phyloP scores from a whole-genome alignment of 106 monocot genomes.

The Dendrobium officinale region DNA sequence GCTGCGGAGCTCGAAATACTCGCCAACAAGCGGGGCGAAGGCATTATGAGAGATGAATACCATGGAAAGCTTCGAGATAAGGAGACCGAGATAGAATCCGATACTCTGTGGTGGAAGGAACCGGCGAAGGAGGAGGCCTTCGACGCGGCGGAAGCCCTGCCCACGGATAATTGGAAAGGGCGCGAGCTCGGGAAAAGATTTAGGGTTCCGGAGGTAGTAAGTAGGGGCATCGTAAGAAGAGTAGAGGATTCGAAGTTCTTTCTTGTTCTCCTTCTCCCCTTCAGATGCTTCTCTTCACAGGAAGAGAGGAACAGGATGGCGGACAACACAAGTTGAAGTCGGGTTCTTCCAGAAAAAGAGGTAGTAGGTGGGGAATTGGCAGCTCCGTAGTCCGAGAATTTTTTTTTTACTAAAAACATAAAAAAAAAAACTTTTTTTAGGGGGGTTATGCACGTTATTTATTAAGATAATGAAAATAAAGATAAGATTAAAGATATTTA shows the following conservation, averaged over 20 bases:
- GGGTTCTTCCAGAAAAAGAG: not conserved
- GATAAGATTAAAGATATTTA: no score
- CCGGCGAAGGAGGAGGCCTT: slow-evolving; percentile 10
- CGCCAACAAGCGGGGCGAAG: not conserved
- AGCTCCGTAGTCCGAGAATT: not conserved
- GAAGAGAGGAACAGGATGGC: not conserved
- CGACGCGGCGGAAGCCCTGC: not conserved
- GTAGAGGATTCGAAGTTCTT: slow-evolving; percentile 1
- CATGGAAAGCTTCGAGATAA: slow-evolving; percentile 11
- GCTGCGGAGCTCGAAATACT: slow-evolving; percentile 2
- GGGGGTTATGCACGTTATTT: no score
- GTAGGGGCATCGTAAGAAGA: slow-evolving; percentile 11
- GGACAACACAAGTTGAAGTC: not conserved
- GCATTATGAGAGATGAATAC: not conserved
- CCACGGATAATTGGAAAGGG: not conserved
- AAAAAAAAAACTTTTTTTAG: no score
- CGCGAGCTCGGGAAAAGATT: not conserved
- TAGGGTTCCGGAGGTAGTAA: slow-evolving; percentile 12
- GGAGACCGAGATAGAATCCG: slow-evolving; percentile 7
- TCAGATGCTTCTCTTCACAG: not conserved
- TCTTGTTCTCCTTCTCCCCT: not conserved
- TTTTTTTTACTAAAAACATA: no score
- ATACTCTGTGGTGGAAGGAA: not conserved
- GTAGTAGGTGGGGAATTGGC: not conserved
- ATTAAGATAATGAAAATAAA: no score